Base-by-base conservation (phyloP, 805 yeast genomes). In the Metschnikowia colocasiae region DNA sequence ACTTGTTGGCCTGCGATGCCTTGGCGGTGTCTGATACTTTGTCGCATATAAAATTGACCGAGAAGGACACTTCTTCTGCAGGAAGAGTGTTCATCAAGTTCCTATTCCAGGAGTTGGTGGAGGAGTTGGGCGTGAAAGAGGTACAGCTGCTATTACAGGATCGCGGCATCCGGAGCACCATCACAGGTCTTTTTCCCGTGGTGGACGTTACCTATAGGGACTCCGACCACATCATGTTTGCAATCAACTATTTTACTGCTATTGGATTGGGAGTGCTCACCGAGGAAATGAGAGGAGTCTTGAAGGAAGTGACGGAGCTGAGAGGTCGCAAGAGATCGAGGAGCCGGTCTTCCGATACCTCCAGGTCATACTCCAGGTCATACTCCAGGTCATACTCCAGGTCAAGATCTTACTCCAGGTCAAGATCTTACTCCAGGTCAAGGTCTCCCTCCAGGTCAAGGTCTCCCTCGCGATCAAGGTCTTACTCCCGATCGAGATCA, bases 201-300 rank as follows among this genome's bases (percentile, higher is more conserved):
- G 55, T 60, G 18, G 65, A 64, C 13, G 64, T 62, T 25, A 38
- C 54, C 6, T 49, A 55, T 54, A 35, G 64, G 1, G 74, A 73
- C 46, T 71, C 74, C 5, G 83, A 80, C 8, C 68, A 78, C 53
- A 67, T 84, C 12, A 72, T 92, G 49, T 92, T 91, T 61, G 77
- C 95, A 1, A 89, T 90, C 60, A 92, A 92, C 60, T 92, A 76
- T 62, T 92, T 92, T 64, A 92, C 97, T 0, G 97, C 97, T 1
- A 89, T 92, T 51, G 95, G 95, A 0, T 63, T 92, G 41, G 97
- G 97, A 38, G 75, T 77, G 2, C 62, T 92, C 48, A 91, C 98
- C 0, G 96, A 88, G 32, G 78, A 70, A 1, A 85, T 91, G 95
- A 78, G 98, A 66, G 75, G 70, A 4, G 71, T 67, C 13, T 62